Evolutionary conservation across 2,329 filamentous ascomycete species (phyloP).

Genomic region (Pseudogymnoascus sp.): DNA sequence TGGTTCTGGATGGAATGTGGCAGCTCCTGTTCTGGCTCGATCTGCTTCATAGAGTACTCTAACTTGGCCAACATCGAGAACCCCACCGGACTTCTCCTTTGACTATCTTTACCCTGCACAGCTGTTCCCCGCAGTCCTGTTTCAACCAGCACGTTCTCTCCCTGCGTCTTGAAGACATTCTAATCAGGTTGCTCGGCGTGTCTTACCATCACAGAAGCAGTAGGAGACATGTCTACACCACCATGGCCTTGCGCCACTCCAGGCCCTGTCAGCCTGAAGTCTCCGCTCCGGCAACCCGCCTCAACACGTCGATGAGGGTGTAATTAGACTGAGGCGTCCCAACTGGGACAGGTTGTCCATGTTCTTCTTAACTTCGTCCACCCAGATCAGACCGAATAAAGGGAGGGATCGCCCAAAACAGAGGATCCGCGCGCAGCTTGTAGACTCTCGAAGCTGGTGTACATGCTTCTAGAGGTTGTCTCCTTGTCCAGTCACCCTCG

Average conservation of each 20-base stretch:
- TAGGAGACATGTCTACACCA: neutral
- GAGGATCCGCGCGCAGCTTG: neutral
- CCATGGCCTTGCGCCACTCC: neutral
- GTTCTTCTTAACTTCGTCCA: neutral
- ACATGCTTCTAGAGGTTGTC: neutral
- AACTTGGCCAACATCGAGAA: neutral
- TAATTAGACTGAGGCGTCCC: neutral
- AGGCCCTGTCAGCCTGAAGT: neutral
- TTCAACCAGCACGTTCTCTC: neutral
- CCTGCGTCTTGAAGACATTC: neutral
- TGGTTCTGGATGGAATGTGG: neutral
- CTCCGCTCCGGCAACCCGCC: neutral
- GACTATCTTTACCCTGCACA: neutral
- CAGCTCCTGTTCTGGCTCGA: neutral
- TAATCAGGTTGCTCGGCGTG: neutral
- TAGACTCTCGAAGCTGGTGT: neutral
- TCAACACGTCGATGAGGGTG: neutral
- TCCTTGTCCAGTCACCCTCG: neutral
- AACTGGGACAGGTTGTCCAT: neutral
- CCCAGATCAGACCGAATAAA: neutral
- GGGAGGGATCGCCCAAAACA: neutral
- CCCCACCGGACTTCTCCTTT: neutral
- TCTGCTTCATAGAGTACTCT: neutral
- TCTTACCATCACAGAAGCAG: conserved; percentile 2
- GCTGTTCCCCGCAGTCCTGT: neutral